A percentile compares a stretch with the other conserved stretches of the same genome.
Evolutionary conservation across 1,284 basidiomycete species (phyloP).

Genomic region (Pseudozyma sp.): DNA sequence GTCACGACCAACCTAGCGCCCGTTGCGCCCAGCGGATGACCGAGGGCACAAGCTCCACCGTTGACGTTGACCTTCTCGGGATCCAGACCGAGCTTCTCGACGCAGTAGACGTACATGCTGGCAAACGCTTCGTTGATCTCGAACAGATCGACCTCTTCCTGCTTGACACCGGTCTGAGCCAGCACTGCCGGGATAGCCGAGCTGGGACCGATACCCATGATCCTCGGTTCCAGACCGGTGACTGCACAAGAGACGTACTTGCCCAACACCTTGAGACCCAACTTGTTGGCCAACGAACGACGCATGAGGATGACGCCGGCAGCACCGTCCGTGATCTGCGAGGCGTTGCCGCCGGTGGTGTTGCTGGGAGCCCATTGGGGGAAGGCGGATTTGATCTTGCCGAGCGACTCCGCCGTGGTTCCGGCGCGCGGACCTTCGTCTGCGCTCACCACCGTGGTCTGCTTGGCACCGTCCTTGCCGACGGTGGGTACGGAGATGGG

Average conservation of each 20-base stretch:
- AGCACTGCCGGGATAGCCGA: conserved; percentile 70
- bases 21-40: conserved; percentile 87
- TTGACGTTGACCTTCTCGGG: conserved; percentile 77
- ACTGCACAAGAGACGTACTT: conserved; percentile 83
- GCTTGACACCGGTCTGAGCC: conserved; percentile 75
- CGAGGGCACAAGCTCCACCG: conserved; percentile 88
- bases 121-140: conserved; percentile 82
- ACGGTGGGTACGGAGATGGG: conserved; percentile 73
- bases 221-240: conserved; percentile 78
- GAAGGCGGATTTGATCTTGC: conserved; percentile 82
- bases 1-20: conserved; percentile 89
- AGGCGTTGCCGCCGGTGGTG: conserved; percentile 90
- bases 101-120: conserved; percentile 73
- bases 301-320: conserved; percentile 88
- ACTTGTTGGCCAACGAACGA: conserved; percentile 82
- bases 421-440: conserved; percentile 86
- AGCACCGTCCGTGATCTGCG: conserved; percentile 84
- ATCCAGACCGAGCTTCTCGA: conserved; percentile 79
- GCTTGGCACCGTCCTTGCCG: conserved; percentile 74
- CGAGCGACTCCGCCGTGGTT: conserved; percentile 78
- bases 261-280: conserved; percentile 79
- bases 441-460: conserved; percentile 74
- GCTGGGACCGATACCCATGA: conserved; percentile 78
- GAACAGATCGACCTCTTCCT: conserved; percentile 81
- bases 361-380: conserved; percentile 83